Conservation (phyloP, 352 stramenopile genomes). For the Elongisporangium undulatum region DNA sequence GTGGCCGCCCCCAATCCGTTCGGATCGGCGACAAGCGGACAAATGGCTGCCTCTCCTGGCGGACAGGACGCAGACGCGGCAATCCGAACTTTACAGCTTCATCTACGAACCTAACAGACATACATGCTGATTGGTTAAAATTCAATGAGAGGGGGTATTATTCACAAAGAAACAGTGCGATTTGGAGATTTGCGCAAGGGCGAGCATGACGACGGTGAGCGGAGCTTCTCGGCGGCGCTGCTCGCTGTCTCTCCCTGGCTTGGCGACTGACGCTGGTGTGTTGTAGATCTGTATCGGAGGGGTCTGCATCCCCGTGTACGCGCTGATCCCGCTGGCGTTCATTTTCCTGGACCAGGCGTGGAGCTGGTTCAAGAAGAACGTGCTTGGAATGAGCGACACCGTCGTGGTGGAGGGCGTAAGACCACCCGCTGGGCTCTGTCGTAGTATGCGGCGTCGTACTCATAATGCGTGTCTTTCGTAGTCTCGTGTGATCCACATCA, state of each 20-base stretch:
- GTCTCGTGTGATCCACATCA: slow-evolving; percentile 70
- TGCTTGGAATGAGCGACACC: slow-evolving; percentile 47
- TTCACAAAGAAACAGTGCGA: neutral
- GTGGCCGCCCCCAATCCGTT: neutral
- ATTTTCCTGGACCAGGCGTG: slow-evolving; percentile 68
- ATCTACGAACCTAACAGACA: neutral
- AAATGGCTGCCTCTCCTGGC: too few species aligned
- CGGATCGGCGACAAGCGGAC: too few species aligned
- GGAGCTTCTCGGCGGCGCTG: neutral
- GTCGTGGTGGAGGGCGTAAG: slow-evolving; percentile 45
- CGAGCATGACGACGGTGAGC: slow-evolving; percentile 22
- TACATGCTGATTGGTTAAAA: neutral
- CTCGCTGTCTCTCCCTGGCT: neutral
- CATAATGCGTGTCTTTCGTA: slow-evolving; percentile 8
- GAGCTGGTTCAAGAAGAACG: slow-evolving; percentile 65
- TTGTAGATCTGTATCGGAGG: slow-evolving; percentile 76
- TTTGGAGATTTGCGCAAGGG: neutral
- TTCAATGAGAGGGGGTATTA: neutral
- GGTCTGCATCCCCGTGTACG: slow-evolving; percentile 75
- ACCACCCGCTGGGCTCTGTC: neutral
- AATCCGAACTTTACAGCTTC: neutral
- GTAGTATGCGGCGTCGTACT: neutral
- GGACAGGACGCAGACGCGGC: neutral
- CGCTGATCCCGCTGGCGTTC: slow-evolving; percentile 62
- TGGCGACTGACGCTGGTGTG: neutral